Conservation (phyloP, 768 basidiomycete species). For the Pholiota conissans region DNA sequence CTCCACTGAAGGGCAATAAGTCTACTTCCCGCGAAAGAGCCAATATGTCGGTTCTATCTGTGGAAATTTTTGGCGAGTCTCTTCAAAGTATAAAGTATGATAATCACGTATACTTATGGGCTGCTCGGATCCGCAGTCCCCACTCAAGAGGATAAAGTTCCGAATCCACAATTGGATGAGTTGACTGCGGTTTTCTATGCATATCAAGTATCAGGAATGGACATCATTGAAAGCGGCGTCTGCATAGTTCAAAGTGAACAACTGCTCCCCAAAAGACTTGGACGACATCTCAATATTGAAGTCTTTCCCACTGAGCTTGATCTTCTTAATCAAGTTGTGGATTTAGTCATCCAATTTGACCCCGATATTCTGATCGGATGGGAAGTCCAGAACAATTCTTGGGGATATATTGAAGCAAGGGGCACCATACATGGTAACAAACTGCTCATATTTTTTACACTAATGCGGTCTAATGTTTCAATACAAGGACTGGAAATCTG, state of each 20-base stretch:
- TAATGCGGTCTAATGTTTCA: background rate
- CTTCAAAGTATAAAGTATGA: background rate
- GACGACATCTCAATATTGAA: conserved; percentile 45
- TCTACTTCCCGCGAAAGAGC: conserved; percentile 53
- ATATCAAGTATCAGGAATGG: conserved; percentile 52
- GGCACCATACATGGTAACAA: conserved; percentile 56
- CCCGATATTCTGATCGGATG: conserved; percentile 93
- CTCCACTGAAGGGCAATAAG: conserved; percentile 32
- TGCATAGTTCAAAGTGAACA: conserved; percentile 49
- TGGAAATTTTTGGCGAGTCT: conserved; percentile 82
- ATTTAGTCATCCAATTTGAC: conserved; percentile 74
- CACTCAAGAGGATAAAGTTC: conserved; percentile 56
- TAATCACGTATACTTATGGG: background rate
- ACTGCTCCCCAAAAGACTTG: conserved; percentile 38
- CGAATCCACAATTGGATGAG: conserved; percentile 66
- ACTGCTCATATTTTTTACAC: background rate
- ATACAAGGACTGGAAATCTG: conserved; percentile 67
- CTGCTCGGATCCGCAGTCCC: conserved; percentile 45
- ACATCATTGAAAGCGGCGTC: conserved; percentile 42
- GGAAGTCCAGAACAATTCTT: conserved; percentile 86
- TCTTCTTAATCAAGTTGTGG: conserved; percentile 73
- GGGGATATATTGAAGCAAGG: conserved; percentile 87
- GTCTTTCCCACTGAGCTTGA: conserved; percentile 72
- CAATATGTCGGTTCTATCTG: conserved; percentile 74
- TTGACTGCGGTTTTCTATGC: conserved; percentile 75